Evolutionary conservation across 2,329 filamentous ascomycete species (phyloP).

Genomic region (Coniochaeta pulveracea): DNA sequence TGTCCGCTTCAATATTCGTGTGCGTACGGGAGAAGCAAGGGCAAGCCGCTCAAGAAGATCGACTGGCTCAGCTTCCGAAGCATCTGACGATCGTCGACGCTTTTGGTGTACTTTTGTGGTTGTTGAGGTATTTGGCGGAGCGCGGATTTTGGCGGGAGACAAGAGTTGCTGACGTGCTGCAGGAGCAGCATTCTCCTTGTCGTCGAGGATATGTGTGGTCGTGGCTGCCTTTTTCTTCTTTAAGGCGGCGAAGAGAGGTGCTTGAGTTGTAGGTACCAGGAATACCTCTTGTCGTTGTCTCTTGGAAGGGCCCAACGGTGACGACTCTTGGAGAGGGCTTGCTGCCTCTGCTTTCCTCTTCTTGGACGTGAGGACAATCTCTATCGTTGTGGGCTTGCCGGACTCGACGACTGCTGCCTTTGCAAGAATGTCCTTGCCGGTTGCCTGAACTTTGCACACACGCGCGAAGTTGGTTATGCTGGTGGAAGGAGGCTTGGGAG

Average conservation of each 20-base stretch:
- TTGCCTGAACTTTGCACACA: constrained; percentile 29
- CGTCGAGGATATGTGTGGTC: constrained; percentile 7
- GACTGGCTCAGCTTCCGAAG: constrained; percentile 16
- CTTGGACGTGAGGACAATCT: constrained; percentile 18
- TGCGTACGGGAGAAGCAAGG: constrained; percentile 20
- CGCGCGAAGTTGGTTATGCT: constrained; percentile 33
- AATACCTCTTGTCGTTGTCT: background rate
- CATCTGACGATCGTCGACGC: constrained; percentile 9
- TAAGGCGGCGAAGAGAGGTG: background rate
- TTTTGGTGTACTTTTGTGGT: constrained; percentile 8
- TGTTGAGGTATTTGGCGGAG: background rate
- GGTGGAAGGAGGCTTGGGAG: constrained; percentile 8
- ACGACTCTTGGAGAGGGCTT: constrained; percentile 15
- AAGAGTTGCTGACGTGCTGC: constrained; percentile 6
- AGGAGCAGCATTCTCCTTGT: constrained; percentile 4
- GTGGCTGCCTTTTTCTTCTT: constrained; percentile 21
- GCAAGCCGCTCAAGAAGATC: constrained; percentile 28
- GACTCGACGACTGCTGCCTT: constrained; percentile 23
- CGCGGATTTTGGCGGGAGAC: constrained; percentile 1
- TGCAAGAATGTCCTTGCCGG: constrained; percentile 14
- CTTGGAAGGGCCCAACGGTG: constrained; percentile 3
- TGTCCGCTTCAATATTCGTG: constrained; percentile 16
- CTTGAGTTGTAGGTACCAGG: background rate
- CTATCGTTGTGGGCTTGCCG: constrained; percentile 15
- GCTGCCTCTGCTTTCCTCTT: constrained; percentile 27